A percentile compares a stretch with the other conserved stretches of the same genome.
Conservation (phyloP, 2,329 filamentous ascomycete genomes). For the Penicillium brasilianum region DNA sequence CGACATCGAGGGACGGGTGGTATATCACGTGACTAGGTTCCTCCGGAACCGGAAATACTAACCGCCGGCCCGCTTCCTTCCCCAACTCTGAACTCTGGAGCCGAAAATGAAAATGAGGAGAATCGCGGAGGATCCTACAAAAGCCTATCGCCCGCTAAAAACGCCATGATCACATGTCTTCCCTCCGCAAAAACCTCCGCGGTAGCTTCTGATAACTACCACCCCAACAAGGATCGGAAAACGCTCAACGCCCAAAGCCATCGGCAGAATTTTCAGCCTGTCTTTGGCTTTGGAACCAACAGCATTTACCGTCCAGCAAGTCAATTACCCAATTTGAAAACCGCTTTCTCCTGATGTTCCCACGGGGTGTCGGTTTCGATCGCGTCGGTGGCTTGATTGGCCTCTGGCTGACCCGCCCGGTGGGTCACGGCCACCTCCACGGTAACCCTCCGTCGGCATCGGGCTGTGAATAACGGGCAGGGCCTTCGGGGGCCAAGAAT, state of each 20-base stretch:
- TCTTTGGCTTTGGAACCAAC: background rate
- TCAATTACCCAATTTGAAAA: background rate
- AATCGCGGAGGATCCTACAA: conserved; percentile 1
- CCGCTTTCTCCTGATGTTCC: conserved; percentile 5
- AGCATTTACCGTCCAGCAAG: background rate
- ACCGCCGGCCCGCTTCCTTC: background rate
- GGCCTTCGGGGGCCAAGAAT: background rate
- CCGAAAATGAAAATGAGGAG: background rate
- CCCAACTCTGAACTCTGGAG: background rate
- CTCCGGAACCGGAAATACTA: background rate
- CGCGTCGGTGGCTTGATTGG: conserved; percentile 11
- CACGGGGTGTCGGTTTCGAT: conserved; percentile 7
- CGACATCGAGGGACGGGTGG: background rate
- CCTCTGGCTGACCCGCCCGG: background rate
- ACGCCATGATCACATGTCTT: background rate
- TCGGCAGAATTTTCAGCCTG: background rate
- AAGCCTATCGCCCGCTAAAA: conserved; percentile 1
- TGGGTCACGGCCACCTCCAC: background rate
- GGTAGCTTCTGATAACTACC: conserved; percentile 6
- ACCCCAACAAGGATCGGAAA: background rate
- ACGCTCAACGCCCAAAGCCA: background rate
- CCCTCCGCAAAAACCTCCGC: background rate
- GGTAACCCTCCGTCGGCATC: conserved; percentile 6
- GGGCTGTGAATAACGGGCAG: background rate
- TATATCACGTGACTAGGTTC: background rate